A percentile compares a stretch with the other conserved stretches of the same genome.
Evolutionary conservation across 73 alveolate species (phyloP).

Genomic region (Uronychia binucleata): DNA sequence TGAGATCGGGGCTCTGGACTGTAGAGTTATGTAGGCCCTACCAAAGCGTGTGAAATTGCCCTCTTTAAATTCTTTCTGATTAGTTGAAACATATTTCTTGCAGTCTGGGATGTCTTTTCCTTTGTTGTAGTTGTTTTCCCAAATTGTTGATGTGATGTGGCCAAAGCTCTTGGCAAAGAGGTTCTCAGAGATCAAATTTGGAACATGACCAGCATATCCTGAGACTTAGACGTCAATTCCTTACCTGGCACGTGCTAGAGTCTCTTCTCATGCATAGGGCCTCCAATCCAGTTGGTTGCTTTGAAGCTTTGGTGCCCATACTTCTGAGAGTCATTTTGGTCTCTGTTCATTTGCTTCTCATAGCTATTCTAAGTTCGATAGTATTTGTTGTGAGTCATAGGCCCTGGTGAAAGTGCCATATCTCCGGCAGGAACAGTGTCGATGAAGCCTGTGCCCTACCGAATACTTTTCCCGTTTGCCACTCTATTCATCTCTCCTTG

Average conservation of each 20-base stretch:
- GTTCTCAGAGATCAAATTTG: constrained; percentile 28
- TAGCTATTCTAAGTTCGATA: background rate
- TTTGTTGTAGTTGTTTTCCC: background rate
- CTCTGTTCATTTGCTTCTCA: background rate
- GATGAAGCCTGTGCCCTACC: background rate
- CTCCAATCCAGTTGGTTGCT: constrained; percentile 45
- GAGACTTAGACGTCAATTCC: too few relatives aligned
- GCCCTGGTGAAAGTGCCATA: background rate
- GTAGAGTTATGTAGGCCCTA: background rate
- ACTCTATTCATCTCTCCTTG: constrained; percentile 29
- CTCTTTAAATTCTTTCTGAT: background rate
- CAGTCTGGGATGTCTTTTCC: background rate
- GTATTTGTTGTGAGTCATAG: background rate
- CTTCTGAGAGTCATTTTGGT: constrained; percentile 1
- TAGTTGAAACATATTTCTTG: background rate
- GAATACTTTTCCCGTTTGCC: background rate
- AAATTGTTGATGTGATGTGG: background rate
- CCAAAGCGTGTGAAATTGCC: background rate
- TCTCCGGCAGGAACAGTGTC: background rate
- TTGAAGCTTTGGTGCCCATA: constrained; percentile 18
- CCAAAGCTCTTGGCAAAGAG: constrained; percentile 25
- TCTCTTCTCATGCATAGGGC: constrained; percentile 26
- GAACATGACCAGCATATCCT: constrained; percentile 45
- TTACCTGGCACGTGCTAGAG: constrained; percentile 29
- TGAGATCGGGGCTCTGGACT: constrained; percentile 28